phyloP scores from a whole-genome alignment of 768 basidiomycete genomes.

The Psilocybe cyanescens region DNA sequence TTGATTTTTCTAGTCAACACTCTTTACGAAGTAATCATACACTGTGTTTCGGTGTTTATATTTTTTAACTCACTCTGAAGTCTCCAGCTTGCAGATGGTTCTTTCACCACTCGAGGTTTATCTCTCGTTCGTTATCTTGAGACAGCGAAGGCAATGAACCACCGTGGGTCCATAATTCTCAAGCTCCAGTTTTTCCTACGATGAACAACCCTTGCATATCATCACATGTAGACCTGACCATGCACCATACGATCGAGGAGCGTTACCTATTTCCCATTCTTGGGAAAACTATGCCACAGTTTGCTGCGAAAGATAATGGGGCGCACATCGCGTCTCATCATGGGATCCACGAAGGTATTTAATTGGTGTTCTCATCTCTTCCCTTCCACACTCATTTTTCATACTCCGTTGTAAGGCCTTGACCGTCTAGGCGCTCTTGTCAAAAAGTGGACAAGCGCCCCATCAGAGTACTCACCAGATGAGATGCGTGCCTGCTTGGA shows the following conservation, averaged over 20 bases:
- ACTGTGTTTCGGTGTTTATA: background rate
- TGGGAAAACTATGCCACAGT: constrained; percentile 51
- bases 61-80: background rate
- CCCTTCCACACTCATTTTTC: background rate
- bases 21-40: constrained; percentile 41
- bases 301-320: constrained; percentile 41
- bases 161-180: constrained; percentile 35
- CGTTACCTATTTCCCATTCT: constrained; percentile 54
- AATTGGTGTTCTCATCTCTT: no score
- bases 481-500: constrained; percentile 56
- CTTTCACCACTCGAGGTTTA: constrained; percentile 48
- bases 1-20: constrained; percentile 39
- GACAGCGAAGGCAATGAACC: constrained; percentile 38
- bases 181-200: background rate
- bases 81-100: constrained; percentile 54
- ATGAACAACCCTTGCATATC: background rate
- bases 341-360: constrained; percentile 54
- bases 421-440: constrained; percentile 44
- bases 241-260: constrained; percentile 63
- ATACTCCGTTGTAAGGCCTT: constrained; percentile 38
- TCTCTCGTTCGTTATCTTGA: constrained; percentile 46
- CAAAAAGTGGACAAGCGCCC: constrained; percentile 44
- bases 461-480: constrained; percentile 49
- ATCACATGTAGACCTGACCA: constrained; percentile 45
- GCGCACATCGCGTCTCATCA: constrained; percentile 53